phyloP scores from a whole-genome alignment of 352 stramenopile species.

The Peronospora destructor region DNA sequence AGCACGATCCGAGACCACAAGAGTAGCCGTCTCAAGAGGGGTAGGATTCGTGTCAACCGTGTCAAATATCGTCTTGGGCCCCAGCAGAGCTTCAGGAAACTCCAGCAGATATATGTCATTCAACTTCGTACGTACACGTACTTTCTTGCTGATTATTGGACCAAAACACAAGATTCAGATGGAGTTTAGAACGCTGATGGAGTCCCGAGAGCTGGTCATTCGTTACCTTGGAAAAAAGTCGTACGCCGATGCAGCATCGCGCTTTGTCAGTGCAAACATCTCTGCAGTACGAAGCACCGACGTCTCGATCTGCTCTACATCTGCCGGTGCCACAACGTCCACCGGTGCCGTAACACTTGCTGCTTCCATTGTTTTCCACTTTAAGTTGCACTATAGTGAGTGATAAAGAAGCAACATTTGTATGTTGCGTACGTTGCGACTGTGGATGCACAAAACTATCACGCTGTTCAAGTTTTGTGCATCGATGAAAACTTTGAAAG shows the following conservation, averaged over 20 bases:
- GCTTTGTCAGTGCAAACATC: slow-evolving; percentile 69
- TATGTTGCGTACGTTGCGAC: no score
- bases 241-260: slow-evolving; percentile 29
- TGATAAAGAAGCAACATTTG: no score
- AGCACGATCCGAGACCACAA: slow-evolving; percentile 1
- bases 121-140: slow-evolving; percentile 61
- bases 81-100: slow-evolving; percentile 47
- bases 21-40: slow-evolving; percentile 3
- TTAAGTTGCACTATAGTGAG: no score
- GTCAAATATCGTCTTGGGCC: slow-evolving; percentile 19
- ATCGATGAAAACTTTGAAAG: no score
- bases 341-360: background rate
- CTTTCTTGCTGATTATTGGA: slow-evolving; percentile 47
- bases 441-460: no score
- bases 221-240: slow-evolving; percentile 59
- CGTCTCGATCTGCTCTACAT: slow-evolving; percentile 40
- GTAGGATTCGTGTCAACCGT: slow-evolving; percentile 6
- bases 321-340: background rate
- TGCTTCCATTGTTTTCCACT: slow-evolving; percentile 5
- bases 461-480: no score
- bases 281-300: slow-evolving; percentile 64
- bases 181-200: no score
- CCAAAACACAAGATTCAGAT: no score
- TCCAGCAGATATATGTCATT: slow-evolving; percentile 46
- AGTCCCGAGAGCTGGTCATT: background rate